A percentile compares a stretch with the other conserved stretches of the same genome.
Evolutionary conservation across 2,329 filamentous ascomycete species (phyloP).

Genomic region (Sporothrix phasma): DNA sequence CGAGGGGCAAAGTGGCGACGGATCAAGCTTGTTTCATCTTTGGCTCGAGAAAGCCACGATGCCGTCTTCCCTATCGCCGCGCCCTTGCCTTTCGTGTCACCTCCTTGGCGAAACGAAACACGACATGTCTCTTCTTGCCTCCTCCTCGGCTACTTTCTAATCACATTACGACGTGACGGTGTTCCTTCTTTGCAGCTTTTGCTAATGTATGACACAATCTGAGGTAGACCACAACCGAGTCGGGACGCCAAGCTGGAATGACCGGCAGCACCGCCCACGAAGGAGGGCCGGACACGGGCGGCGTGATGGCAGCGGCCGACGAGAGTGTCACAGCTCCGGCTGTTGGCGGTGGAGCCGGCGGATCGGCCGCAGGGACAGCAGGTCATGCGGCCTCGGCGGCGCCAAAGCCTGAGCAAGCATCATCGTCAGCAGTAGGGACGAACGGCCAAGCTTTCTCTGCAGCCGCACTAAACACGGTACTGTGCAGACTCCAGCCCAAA

Average conservation of each 20-base stretch:
- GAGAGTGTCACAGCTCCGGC: background rate
- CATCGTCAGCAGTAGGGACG: background rate
- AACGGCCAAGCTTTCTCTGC: slow-evolving; percentile 4
- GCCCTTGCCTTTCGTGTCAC: background rate
- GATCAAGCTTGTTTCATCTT: slow-evolving; percentile 9
- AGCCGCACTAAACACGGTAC: slow-evolving; percentile 4
- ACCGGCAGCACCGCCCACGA: background rate
- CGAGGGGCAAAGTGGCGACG: background rate
- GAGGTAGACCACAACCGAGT: slow-evolving; percentile 13
- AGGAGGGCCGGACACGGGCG: background rate
- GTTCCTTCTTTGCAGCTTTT: background rate
- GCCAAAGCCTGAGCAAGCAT: background rate
- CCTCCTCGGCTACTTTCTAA: background rate
- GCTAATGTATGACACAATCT: slow-evolving; percentile 19
- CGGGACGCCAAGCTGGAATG: slow-evolving; percentile 32
- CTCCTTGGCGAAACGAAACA: slow-evolving; percentile 17
- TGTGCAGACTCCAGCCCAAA: background rate
- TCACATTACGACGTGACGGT: too few relatives aligned
- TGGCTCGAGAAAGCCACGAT: background rate
- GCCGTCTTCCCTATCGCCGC: background rate
- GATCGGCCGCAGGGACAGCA: background rate
- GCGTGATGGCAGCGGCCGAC: background rate
- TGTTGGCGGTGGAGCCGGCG: background rate
- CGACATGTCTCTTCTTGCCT: slow-evolving; percentile 10
- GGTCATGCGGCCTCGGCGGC: background rate